Evolutionary conservation across 108 stramenopile genomes (phyloP).

Genomic region (Pseudonitzschia delicatissima): DNA sequence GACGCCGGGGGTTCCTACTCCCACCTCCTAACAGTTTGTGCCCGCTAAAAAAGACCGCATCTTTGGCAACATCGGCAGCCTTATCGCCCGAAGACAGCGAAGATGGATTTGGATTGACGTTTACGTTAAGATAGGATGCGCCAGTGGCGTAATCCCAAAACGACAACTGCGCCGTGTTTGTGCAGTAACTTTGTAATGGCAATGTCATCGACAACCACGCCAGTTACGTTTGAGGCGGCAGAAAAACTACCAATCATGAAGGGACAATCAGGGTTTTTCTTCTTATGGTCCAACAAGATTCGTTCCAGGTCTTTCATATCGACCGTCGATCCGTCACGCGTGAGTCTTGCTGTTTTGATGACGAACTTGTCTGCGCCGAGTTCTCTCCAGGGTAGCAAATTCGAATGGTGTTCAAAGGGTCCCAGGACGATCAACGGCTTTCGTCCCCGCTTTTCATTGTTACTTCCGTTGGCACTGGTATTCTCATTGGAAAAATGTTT

Average conservation of each 20-base stretch:
- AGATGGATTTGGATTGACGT: constrained; percentile 83
- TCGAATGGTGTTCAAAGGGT: constrained; percentile 97
- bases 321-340: constrained; percentile 35
- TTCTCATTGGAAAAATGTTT: constrained; percentile 7
- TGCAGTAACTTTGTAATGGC: constrained; percentile 78
- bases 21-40: constrained; percentile 82
- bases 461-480: background rate
- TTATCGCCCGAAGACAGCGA: constrained; percentile 51
- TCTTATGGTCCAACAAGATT: constrained; percentile 44
- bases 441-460: background rate
- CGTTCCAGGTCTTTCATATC: constrained; percentile 74
- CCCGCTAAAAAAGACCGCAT: constrained; percentile 81
- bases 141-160: constrained; percentile 97
- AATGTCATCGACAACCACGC: constrained; percentile 80
- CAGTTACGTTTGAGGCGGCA: constrained; percentile 95
- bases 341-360: constrained; percentile 45
- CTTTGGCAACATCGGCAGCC: constrained; percentile 58
- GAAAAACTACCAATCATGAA: constrained; percentile 87
- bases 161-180: constrained; percentile 81
- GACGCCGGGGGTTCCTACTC: constrained; percentile 85
- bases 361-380: constrained; percentile 71
- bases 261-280: constrained; percentile 22
- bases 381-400: constrained; percentile 96
- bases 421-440: constrained; percentile 87
- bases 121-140: constrained; percentile 86